Percentiles rank a stretch among this genome's conserved stretches.
phyloP scores from a whole-genome alignment of 2,329 filamentous ascomycete genomes.

The Xylaria sp. region DNA sequence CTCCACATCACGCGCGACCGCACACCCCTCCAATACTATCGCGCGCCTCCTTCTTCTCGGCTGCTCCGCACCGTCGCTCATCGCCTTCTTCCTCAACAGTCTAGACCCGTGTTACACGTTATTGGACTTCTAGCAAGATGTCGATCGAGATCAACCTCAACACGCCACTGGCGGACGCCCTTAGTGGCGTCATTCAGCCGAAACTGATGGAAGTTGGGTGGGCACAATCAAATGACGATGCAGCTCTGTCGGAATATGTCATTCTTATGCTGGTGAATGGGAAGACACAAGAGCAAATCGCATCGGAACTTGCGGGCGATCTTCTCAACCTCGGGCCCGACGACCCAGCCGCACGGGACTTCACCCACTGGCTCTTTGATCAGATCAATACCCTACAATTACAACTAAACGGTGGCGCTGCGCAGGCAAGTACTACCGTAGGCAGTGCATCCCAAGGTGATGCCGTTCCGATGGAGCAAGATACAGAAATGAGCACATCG shows the following conservation, averaged over 20 bases:
- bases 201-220: slow-evolving; percentile 95
- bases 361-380: slow-evolving; percentile 93
- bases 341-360: slow-evolving; percentile 83
- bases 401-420: slow-evolving; percentile 66
- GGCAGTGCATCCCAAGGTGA: slow-evolving; percentile 44
- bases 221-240: slow-evolving; percentile 76
- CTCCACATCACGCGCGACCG: slow-evolving; percentile 25
- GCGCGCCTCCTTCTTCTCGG: slow-evolving; percentile 15
- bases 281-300: slow-evolving; percentile 91
- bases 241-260: slow-evolving; percentile 93
- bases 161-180: slow-evolving; percentile 85
- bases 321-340: slow-evolving; percentile 84
- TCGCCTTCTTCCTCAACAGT: neutral
- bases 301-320: slow-evolving; percentile 86
- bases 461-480: slow-evolving; percentile 60
- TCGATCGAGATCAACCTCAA: slow-evolving; percentile 79
- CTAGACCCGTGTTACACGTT: neutral
- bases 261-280: slow-evolving; percentile 97
- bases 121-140: slow-evolving; percentile 65
- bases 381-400: slow-evolving; percentile 77
- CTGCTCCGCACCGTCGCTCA: slow-evolving; percentile 2
- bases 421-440: slow-evolving; percentile 47
- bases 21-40: slow-evolving; percentile 12
- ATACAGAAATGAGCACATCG: slow-evolving; percentile 78
- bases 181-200: slow-evolving; percentile 84